A percentile compares a stretch with the other conserved stretches of the same genome.
These are phyloP conservation scores for Excoecaria agallocha DNA, from an alignment of 345 rosid species.

Conservation along the genomic window DNA sequence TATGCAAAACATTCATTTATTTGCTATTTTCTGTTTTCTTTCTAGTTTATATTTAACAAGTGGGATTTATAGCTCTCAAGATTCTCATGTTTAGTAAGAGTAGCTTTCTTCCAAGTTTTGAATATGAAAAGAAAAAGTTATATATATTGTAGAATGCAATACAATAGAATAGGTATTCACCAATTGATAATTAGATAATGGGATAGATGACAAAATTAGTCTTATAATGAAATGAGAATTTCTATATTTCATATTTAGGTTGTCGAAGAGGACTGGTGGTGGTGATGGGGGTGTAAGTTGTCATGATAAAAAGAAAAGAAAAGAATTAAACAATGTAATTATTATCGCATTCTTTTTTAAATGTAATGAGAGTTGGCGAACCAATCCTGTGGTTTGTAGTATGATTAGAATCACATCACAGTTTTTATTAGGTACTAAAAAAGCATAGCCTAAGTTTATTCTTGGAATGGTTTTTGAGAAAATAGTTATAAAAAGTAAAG, in stretches of 20 bases:
- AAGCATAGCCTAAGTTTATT: not conserved
- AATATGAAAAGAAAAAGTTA: not conserved
- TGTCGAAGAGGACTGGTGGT: not conserved
- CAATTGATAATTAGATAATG: not conserved
- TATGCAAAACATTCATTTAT: constrained; percentile 15
- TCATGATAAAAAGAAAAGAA: not conserved
- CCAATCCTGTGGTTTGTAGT: too few relatives aligned
- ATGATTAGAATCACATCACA: not conserved
- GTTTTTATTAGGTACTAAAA: not conserved
- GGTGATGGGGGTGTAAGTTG: not conserved
- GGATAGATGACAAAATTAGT: not conserved
- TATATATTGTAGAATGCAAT: not conserved
- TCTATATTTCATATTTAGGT: not conserved
- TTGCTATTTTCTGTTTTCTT: not conserved
- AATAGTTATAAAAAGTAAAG: not conserved
- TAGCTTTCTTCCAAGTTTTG: not conserved
- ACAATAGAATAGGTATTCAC: not conserved
- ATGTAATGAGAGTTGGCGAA: not conserved
- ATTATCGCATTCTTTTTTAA: not conserved
- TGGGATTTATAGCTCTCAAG: not conserved
- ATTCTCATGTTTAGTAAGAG: not conserved
- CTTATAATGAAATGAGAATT: not conserved
- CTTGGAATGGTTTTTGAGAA: not conserved
- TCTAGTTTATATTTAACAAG: not conserved
- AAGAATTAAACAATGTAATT: not conserved